A percentile compares a stretch with the other conserved stretches of the same genome.
These are phyloP conservation scores for Kurtzmaniella quercitrusa DNA, from an alignment of 1,139 yeast genomes.

Conservation along the genomic window DNA sequence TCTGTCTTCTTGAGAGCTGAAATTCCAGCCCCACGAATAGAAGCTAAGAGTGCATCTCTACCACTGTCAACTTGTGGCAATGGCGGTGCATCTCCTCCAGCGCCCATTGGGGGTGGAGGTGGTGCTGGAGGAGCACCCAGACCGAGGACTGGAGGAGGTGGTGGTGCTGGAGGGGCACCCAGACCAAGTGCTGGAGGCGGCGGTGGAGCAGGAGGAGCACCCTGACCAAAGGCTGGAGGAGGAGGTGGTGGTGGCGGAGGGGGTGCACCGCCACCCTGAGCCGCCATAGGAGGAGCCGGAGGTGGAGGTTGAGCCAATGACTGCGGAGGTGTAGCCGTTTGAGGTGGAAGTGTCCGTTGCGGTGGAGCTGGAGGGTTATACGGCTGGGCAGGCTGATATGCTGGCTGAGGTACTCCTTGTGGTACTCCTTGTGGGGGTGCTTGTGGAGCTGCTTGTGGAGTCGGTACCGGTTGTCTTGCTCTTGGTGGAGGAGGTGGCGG, in stretches of 20 bases:
- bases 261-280: too few species aligned
- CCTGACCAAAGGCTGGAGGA: slow-evolving; percentile 8
- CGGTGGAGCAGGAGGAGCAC: slow-evolving; percentile 11
- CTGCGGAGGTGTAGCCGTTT: slow-evolving; percentile 14
- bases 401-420: slow-evolving; percentile 14
- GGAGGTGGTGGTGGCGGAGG: too few species aligned
- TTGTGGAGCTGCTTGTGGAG: slow-evolving; percentile 18
- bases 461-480: slow-evolving; percentile 15
- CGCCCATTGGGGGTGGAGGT: slow-evolving; percentile 26
- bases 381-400: slow-evolving; percentile 10
- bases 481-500: slow-evolving; percentile 24
- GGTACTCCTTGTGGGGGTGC: slow-evolving; percentile 24
- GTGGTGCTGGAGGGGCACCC: slow-evolving; percentile 29
- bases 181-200: slow-evolving; percentile 25
- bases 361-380: slow-evolving; percentile 15
- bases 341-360: slow-evolving; percentile 24
- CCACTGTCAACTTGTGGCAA: slow-evolving; percentile 39
- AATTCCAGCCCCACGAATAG: slow-evolving; percentile 77
- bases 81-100: slow-evolving; percentile 20
- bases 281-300: slow-evolving; percentile 11
- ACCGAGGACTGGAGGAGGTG: slow-evolving; percentile 25
- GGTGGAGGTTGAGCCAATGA: too few species aligned
- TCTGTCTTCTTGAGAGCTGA: slow-evolving; percentile 71
- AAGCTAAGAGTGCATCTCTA: slow-evolving; percentile 81
- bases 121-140: slow-evolving; percentile 24